Base-by-base conservation (phyloP, 2,329 filamentous ascomycete genomes). In the Sporothrix pallida region DNA sequence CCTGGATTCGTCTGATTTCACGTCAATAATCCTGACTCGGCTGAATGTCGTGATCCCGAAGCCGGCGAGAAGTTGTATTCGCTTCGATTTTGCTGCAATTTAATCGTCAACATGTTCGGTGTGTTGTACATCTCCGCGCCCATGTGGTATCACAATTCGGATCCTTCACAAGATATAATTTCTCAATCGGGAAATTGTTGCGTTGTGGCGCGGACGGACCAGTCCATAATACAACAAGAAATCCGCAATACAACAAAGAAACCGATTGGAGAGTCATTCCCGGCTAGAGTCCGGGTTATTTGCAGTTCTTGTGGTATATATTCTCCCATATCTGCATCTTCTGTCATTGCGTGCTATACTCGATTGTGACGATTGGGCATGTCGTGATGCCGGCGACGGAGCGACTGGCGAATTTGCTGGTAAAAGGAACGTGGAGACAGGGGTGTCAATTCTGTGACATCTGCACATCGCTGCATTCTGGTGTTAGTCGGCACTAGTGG, bases 341-440 rank as follows among this genome's bases (percentile, higher is more conserved):
- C 17, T 17, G 52, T 26, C 23, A 58, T 58, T 26, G 54, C 54
- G 54, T 58, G 54, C 54, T 58, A 10, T 3, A 13, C 54, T 31
- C 31, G 54, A 13, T 31, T 23, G 23, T 31, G 23, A 58, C 54
- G 54, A 23, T 13, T 15, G 20, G 23, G 20, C 8, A 58, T 58
- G 54, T 58, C 54, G 54, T 58, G 54, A 58, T 58, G 54, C 20
- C 54, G 10, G 54, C 23, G 54, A 10, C 23, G 54, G 23, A 58
- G 10, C n/a, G n/a, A 56, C 23, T 23, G 8, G 52, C 52, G 52
- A 56, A 26, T 56, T 20, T 9, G 20, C 20, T 56, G 20, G 52
- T 1, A 26, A 26, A 56, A 26, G n/a, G 5, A 26, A 12, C n/a
- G 20, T 56, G 15, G 10, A 20, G 20, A 5, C 52, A 8, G 52